Base-by-base conservation (phyloP, 495 filamentous ascomycete genomes). In the Aspergillus bridgeri region DNA sequence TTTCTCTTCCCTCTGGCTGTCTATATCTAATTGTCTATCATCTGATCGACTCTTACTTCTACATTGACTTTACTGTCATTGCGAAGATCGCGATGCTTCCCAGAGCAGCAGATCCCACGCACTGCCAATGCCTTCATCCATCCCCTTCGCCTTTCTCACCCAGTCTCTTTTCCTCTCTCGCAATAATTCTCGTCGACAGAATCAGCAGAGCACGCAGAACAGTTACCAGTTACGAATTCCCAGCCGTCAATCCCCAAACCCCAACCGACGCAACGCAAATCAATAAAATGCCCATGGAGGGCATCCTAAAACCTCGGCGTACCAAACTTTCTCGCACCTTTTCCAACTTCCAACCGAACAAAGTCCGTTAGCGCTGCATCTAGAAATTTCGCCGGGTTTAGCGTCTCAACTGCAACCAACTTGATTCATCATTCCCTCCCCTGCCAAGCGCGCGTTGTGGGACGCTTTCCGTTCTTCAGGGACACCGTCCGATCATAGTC, bases 381-480 rank as follows among this genome's bases (percentile, higher is more conserved):
- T 60, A 60, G 60, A 66, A 66, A 63, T 66, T 66, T 63, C 64
- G 64, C 53, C 58, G 21, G 47, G 45, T 42, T 46, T 38, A 13
- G 11, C 2, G 51, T 22, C 20, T 9, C 18, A 18, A 17, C 50
- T 18, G 13, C 11, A 38, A 38, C 23, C 42, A 42, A 46, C 33
- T n/a, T 58, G 56, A 58, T 58, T 47, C 49, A 58, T 58, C 43
- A 52, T 52, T 45, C 19, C 49, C 55, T 65, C 59, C 56, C 59
- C 62, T 65, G 62, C 59, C 62, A 61, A 65, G 62, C 49, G 46
- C 62, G 59, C 62, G 59, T 59, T 61, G 62, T 65, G 59, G 62
- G 53, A 60, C 62, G 33, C n/a, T 54, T 48, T 55, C 47, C 52
- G 51, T 51, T 60, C 48, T 44, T 60, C 52, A 60, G 58, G 58